Evolutionary conservation across 106 monocot species (phyloP), one percentile per base, ranked within the genome.

Genomic region (Posidonia australis): DNA sequence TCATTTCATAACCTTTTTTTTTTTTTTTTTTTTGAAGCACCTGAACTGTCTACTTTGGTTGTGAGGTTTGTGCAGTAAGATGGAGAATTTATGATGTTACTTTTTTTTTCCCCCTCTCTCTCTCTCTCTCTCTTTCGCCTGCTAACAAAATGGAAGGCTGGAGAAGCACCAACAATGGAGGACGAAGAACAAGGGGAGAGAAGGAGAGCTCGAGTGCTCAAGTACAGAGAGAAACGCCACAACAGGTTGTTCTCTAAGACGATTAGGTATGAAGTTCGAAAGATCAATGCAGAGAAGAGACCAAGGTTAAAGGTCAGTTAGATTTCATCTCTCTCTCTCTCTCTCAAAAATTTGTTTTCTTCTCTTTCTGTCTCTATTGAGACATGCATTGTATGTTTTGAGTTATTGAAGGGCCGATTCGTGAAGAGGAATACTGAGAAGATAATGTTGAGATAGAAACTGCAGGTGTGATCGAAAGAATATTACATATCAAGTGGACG

Each of bases 181-280:
- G 53, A 47, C 24, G 72, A 54, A n/a, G 68, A 69, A 13, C 44
- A 28, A 9, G 58, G 44, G 58, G 44, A 47, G 63, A 64, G 54
- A 23, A 53, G 72, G 53, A 53, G 43, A 53, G 64, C 63, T 31
- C 23, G 53, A 14, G 41, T 63, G 41, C 42, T 53, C 25, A 64
- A 54, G 32, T 63, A 72, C 72, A 64, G 58, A 41, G 60, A 70
- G 70, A 70, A 70, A 59, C 59, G 70, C 14, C 70, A 51, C 16
- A 54, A n/a, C 70, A 70, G 70, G 60, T 26, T 70, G 53, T 70
- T 70, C 60, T 70, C 47, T 25, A 70, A 61, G 70, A 70, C 18
- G 70, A 70, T 70, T 13, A 60, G 70, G 48, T 70, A 70, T 29
- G 29, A 70, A 30, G 60, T 70, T 28, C 59, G 70, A 19, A 70